phyloP scores from a whole-genome alignment of 805 yeast species.

The Metschnikowia arizonensis region DNA sequence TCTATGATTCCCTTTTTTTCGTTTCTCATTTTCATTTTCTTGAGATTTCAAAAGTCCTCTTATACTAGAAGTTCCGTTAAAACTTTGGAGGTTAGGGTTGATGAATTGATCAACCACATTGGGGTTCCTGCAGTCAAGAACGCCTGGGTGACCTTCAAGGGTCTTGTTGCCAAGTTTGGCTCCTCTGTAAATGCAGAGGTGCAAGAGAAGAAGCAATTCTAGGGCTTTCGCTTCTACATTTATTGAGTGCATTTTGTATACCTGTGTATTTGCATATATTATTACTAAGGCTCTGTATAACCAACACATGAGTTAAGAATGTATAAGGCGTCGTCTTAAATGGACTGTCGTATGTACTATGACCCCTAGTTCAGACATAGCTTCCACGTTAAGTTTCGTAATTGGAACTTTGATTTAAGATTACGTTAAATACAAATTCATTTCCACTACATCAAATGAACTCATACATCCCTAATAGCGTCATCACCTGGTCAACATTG shows the following conservation, averaged over 20 bases:
- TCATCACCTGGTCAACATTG: no score
- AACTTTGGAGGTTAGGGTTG: conserved; percentile 55
- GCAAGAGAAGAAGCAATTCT: conserved; percentile 27
- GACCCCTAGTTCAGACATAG: no score
- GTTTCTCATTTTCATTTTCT: conserved; percentile 63
- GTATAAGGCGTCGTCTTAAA: no score
- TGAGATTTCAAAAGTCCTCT: conserved; percentile 71
- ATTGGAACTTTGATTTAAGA: no score
- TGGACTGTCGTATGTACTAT: no score
- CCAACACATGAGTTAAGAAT: no score
- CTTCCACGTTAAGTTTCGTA: no score
- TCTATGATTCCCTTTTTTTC: conserved; percentile 56
- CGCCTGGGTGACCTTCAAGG: conserved; percentile 35
- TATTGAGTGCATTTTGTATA: not conserved
- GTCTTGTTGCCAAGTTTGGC: conserved; percentile 28
- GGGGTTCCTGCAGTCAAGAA: conserved; percentile 32
- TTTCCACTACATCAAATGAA: no score
- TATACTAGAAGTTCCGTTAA: conserved; percentile 68
- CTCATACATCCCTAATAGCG: no score
- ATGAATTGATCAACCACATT: conserved; percentile 26
- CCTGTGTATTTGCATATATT: not conserved
- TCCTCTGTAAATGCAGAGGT: conserved; percentile 32
- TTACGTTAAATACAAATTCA: no score
- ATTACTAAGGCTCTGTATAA: not conserved
- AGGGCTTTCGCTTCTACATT: not conserved